Evolutionary conservation across 805 yeast genomes (phyloP).

Genomic region (Sugiyamaella chiloensis): DNA sequence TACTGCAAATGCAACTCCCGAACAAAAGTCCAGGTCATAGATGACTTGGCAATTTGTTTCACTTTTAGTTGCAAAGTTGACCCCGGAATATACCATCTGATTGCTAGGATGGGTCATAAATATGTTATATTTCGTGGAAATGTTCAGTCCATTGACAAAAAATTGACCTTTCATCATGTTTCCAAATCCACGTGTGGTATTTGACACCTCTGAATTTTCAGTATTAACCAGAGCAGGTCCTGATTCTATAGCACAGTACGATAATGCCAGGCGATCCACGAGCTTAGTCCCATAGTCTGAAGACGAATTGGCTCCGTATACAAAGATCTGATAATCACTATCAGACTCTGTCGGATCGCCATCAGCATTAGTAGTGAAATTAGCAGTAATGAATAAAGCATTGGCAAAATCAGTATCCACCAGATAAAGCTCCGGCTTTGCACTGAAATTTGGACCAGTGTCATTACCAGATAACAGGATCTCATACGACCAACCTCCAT

Average conservation of each 20-base stretch:
- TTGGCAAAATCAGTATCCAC: constrained; percentile 70
- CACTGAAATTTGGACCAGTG: constrained; percentile 14
- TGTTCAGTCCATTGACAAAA: constrained; percentile 56
- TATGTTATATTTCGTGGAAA: constrained; percentile 61
- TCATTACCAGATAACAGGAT: constrained; percentile 46
- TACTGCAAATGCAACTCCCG: constrained; percentile 80
- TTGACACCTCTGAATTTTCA: constrained; percentile 30
- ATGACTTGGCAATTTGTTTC: constrained; percentile 66
- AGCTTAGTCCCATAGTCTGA: neutral
- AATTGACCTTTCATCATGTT: constrained; percentile 53
- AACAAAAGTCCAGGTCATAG: constrained; percentile 73
- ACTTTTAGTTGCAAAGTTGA: constrained; percentile 53
- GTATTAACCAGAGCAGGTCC: constrained; percentile 44
- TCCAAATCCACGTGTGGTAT: constrained; percentile 46
- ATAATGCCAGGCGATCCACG: constrained; percentile 29
- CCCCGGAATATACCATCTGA: constrained; percentile 58
- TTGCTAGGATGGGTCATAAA: constrained; percentile 52
- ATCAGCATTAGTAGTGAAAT: constrained; percentile 33
- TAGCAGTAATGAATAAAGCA: constrained; percentile 63
- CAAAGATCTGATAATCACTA: constrained; percentile 22
- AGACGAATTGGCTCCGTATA: constrained; percentile 12
- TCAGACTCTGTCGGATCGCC: constrained; percentile 11
- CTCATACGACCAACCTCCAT: constrained; percentile 54
- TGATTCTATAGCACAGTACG: constrained; percentile 69
- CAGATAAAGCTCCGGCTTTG: constrained; percentile 34